Evolutionary conservation across 2,329 filamentous ascomycete species (phyloP), one percentile per base, ranked within the genome.

Genomic region (Xylaria sp.): DNA sequence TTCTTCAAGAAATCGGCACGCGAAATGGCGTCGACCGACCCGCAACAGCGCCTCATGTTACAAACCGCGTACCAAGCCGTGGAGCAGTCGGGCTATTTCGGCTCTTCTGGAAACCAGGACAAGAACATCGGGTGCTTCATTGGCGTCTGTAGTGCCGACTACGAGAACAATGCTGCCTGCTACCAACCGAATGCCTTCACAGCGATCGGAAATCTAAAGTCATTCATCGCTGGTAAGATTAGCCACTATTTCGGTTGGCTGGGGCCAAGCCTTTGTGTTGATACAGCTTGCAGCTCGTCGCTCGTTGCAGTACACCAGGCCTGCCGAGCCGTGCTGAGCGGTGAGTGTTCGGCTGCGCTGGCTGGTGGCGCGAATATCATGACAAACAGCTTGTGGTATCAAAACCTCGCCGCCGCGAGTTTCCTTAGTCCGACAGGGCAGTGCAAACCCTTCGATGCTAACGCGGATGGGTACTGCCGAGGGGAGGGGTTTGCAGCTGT

Each of bases 381-480:
- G 3, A 66, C 70, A 0, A 60, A 41, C 5, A 56, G 62, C 0
- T 37, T 66, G 5, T 60, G 51, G 47, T 58, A 63, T 9, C 70
- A 72, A 13, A 65, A 68, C 54, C 47, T 71, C 4, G 49, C 67
- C 4, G 66, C 38, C 0, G 70, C 60, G 2, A 52, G 44, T n/a
- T 73, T 76, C 40, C 54, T 73, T 9, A 71, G 67, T 41, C 67
- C 69, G 2, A 68, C 64, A 4, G 68, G 69, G 2, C 64, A 62
- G 6, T 72, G 64, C 40, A 67, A 73, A 47, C 68, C 70, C 1
- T 79, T 76, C 43, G 80, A 81, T 49, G 61, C 70, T 1, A 58
- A 65, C 1, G 82, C 78, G 0, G 77, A 82, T 60, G 85, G 84
- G 0, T 87, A 85, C 61, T 83, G 78, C 9, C 74, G 83, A 1